Percentiles rank a stretch among this genome's conserved stretches.
These are phyloP conservation scores for Triangularia verruculosa DNA, from an alignment of 2,329 filamentous ascomycete species.

Conservation along the genomic window DNA sequence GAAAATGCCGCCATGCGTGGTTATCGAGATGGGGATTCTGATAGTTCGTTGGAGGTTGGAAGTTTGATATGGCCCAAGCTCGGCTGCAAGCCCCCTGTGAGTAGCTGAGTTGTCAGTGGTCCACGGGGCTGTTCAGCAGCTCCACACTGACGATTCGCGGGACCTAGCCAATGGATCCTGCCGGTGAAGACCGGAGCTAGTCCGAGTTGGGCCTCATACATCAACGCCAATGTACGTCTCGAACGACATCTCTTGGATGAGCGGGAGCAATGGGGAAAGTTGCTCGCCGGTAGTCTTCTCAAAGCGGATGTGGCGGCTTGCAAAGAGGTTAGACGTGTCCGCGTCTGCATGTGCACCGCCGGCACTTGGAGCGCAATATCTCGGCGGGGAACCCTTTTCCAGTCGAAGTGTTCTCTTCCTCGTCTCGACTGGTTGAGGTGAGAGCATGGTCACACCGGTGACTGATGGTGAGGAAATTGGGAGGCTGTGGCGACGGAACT, in stretches of 20 bases:
- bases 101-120: slow-evolving; percentile 17
- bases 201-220: slow-evolving; percentile 20
- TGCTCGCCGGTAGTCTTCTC: neutral
- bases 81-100: neutral
- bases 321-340: neutral
- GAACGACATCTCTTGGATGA: neutral
- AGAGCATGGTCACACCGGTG: too few species aligned
- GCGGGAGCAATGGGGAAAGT: neutral
- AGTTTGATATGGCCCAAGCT: slow-evolving; percentile 3
- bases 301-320: slow-evolving; percentile 3
- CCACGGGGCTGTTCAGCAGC: slow-evolving; percentile 22
- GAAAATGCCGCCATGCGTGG: neutral
- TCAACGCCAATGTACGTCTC: neutral
- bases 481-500: neutral
- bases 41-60: neutral
- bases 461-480: neutral
- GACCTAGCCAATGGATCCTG: slow-evolving; percentile 17
- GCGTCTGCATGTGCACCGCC: slow-evolving; percentile 9
- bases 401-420: neutral
- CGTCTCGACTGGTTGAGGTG: neutral
- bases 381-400: neutral
- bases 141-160: slow-evolving; percentile 14
- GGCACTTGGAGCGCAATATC: slow-evolving; percentile 5
- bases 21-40: neutral
- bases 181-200: slow-evolving; percentile 24